Percentiles rank a stretch among this genome's conserved stretches.
Conservation (phyloP, 2,329 filamentous ascomycete genomes). For the Balansia obtecta region DNA sequence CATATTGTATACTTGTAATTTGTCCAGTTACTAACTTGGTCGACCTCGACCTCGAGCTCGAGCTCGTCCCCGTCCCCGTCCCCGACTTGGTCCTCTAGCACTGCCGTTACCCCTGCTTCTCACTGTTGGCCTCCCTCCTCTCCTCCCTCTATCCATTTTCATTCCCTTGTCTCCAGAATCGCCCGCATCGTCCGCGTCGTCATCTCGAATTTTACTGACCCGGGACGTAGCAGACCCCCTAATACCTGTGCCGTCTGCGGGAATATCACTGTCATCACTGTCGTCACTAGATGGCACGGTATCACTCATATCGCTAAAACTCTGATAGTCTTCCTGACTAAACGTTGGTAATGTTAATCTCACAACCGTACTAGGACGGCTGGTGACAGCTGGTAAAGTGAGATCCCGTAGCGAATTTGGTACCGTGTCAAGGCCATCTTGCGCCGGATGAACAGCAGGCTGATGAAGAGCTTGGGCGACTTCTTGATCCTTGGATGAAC, state of each 20-base stretch:
- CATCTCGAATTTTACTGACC: neutral
- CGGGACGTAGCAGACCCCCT: neutral
- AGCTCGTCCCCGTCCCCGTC: neutral
- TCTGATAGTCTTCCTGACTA: slow-evolving; percentile 3
- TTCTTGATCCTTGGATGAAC: neutral
- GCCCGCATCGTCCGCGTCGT: neutral
- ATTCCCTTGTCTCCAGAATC: neutral
- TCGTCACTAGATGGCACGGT: slow-evolving; percentile 6
- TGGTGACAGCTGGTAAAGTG: neutral
- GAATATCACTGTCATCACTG: slow-evolving; percentile 11
- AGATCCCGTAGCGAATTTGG: neutral
- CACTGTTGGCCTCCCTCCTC: too few species aligned
- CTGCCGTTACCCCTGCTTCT: neutral
- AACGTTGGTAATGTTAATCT: slow-evolving; percentile 8
- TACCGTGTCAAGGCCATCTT: neutral
- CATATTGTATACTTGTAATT: neutral
- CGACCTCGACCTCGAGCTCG: slow-evolving; percentile 9
- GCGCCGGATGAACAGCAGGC: neutral
- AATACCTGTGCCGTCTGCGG: slow-evolving; percentile 5
- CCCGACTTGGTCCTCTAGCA: neutral
- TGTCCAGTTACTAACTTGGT: neutral
- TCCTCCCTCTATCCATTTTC: too few species aligned
- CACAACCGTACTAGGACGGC: slow-evolving; percentile 6
- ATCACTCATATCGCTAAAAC: neutral
- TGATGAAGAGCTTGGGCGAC: neutral